These are phyloP conservation scores for Botryotinia narcissicola DNA, from an alignment of 2,329 filamentous ascomycete species.

Conservation along the genomic window DNA sequence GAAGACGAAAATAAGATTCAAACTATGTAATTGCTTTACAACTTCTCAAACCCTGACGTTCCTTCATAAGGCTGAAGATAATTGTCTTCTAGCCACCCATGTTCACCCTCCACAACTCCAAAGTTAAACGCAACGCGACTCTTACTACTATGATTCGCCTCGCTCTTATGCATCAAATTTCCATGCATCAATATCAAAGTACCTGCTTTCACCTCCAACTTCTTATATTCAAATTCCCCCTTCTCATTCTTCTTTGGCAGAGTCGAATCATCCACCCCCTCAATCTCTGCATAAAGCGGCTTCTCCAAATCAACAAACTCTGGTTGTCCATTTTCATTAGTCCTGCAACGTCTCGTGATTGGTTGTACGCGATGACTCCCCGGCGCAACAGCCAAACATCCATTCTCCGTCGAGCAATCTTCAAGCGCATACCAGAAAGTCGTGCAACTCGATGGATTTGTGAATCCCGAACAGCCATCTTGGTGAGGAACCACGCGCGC, in stretches of 20 bases:
- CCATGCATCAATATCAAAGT: conserved; percentile 16
- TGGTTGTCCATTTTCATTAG: neutral
- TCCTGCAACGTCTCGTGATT: neutral
- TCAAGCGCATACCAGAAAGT: conserved; percentile 16
- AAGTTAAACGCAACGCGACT: conserved; percentile 13
- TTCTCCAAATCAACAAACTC: neutral
- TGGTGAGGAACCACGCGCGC: conserved; percentile 3
- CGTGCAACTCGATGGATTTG: neutral
- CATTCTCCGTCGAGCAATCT: conserved; percentile 1
- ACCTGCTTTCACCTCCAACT: conserved; percentile 10
- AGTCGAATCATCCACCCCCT: neutral
- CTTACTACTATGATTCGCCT: conserved; percentile 9
- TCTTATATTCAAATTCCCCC: neutral
- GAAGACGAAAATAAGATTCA: neutral
- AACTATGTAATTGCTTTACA: neutral
- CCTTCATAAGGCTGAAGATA: conserved; percentile 15
- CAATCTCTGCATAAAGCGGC: neutral
- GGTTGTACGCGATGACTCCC: neutral
- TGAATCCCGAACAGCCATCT: conserved; percentile 15
- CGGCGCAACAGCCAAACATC: conserved; percentile 1
- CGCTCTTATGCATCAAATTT: conserved; percentile 16
- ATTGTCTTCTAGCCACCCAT: neutral
- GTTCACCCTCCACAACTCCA: conserved; percentile 2
- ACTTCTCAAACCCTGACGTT: conserved; percentile 4
- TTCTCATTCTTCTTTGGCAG: neutral